These are phyloP conservation scores for Candida sanyiensis DNA, from an alignment of 805 yeast species.

Conservation along the genomic window DNA sequence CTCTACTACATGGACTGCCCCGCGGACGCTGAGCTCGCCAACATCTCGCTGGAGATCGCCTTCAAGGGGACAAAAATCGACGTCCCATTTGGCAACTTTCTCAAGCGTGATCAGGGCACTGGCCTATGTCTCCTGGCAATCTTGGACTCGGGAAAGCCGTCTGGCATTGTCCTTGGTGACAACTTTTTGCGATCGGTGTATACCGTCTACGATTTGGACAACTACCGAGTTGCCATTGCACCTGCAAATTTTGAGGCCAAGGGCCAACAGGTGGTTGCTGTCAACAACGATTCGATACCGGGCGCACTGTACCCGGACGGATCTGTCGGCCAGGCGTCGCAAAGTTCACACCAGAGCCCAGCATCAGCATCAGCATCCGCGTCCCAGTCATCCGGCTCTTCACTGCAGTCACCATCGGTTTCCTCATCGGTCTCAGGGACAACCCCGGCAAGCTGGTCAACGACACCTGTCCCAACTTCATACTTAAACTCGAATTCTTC, in stretches of 20 bases:
- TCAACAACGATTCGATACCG: too few species aligned
- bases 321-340: too few species aligned
- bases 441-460: too few species aligned
- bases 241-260: slow-evolving; percentile 37
- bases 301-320: too few species aligned
- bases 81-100: slow-evolving; percentile 39
- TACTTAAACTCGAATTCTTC: too few species aligned
- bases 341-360: too few species aligned
- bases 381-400: too few species aligned
- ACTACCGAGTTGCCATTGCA: slow-evolving; percentile 39
- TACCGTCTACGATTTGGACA: slow-evolving; percentile 49
- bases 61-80: slow-evolving; percentile 52
- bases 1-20: slow-evolving; percentile 45
- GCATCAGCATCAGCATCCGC: too few species aligned
- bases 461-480: too few species aligned
- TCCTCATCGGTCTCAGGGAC: too few species aligned
- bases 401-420: too few species aligned
- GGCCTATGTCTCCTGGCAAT: slow-evolving; percentile 42
- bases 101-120: slow-evolving; percentile 22
- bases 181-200: slow-evolving; percentile 47
- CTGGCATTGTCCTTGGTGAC: slow-evolving; percentile 44
- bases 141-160: slow-evolving; percentile 43
- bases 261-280: too few species aligned
- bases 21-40: slow-evolving; percentile 14
- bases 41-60: slow-evolving; percentile 24